These are phyloP conservation scores for Aspergillus saccharolyticus DNA, from an alignment of 495 filamentous ascomycete genomes.

Conservation along the genomic window DNA sequence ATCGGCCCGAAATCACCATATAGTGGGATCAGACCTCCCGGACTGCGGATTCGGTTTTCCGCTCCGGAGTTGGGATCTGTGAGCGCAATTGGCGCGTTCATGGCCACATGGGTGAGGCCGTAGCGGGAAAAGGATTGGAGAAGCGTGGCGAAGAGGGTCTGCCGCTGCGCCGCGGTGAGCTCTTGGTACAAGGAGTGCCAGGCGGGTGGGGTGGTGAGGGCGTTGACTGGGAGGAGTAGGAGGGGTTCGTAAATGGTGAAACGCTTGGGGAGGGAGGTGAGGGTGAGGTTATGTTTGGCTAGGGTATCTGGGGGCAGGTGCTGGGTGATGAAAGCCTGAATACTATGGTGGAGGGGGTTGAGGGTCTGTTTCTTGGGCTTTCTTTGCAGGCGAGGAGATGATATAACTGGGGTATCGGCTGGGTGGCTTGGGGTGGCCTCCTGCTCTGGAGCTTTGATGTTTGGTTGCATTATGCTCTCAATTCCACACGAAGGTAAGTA, in stretches of 20 bases:
- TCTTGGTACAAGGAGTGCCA: constrained; percentile 44
- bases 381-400: background rate
- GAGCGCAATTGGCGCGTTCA: constrained; percentile 63
- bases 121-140: constrained; percentile 33
- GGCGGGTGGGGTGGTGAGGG: constrained; percentile 40
- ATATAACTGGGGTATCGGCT: background rate
- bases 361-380: constrained; percentile 5
- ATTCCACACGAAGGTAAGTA: background rate
- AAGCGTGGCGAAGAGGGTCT: constrained; percentile 47
- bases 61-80: constrained; percentile 18
- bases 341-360: constrained; percentile 32
- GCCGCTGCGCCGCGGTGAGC: constrained; percentile 23
- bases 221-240: constrained; percentile 58
- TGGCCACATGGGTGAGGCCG: constrained; percentile 62
- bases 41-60: constrained; percentile 65
- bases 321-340: constrained; percentile 25
- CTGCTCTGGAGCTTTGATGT: background rate
- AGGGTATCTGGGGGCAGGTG: constrained; percentile 16
- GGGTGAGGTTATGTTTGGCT: constrained; percentile 10
- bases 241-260: constrained; percentile 69
- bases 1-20: constrained; percentile 59
- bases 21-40: constrained; percentile 55
- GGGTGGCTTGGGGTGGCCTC: no score
- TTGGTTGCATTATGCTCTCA: background rate
- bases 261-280: constrained; percentile 50